Percentiles rank a stretch among this genome's conserved stretches.
phyloP scores from a whole-genome alignment of 148 eudicot species.

The Rhododendron simsii region DNA sequence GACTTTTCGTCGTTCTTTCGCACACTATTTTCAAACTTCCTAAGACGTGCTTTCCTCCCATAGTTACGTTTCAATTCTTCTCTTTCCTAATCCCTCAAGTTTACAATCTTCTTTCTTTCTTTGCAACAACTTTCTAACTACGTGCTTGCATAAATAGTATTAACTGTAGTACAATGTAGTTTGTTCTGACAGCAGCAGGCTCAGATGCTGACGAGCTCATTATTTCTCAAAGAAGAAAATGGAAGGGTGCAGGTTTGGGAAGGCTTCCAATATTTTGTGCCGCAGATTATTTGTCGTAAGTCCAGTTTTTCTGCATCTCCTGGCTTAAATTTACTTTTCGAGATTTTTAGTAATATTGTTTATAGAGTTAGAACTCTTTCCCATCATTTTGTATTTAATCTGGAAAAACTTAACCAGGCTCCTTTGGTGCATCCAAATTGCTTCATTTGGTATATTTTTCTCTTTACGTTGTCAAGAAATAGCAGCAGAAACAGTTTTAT shows the following conservation, averaged over 20 bases:
- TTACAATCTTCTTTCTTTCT: not conserved
- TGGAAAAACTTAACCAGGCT: not conserved
- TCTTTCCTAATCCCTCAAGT: not conserved
- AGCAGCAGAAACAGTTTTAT: not conserved
- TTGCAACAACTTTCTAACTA: not conserved
- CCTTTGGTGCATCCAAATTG: not conserved
- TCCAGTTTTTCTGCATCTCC: slow-evolving; percentile 2
- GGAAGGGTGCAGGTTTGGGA: slow-evolving; percentile 71
- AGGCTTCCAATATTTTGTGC: slow-evolving; percentile 80
- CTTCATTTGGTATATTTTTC: not conserved
- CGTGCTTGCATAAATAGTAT: not conserved
- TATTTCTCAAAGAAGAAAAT: slow-evolving; percentile 57
- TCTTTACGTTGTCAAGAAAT: not conserved
- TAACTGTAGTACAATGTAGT: slow-evolving; percentile 33
- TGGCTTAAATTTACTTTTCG: not conserved
- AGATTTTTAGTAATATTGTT: not conserved
- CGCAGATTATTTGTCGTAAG: slow-evolving; percentile 84
- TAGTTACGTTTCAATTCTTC: not conserved
- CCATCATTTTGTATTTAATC: not conserved
- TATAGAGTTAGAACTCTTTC: not conserved
- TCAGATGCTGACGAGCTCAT: slow-evolving; percentile 74
- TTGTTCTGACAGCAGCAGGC: slow-evolving; percentile 88
- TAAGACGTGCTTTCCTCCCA: not conserved
- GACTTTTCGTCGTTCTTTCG: not conserved
- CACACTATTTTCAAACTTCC: not conserved